Base-by-base conservation (phyloP, 2,329 filamentous ascomycete species). In the Penicillium psychrosexuale region DNA sequence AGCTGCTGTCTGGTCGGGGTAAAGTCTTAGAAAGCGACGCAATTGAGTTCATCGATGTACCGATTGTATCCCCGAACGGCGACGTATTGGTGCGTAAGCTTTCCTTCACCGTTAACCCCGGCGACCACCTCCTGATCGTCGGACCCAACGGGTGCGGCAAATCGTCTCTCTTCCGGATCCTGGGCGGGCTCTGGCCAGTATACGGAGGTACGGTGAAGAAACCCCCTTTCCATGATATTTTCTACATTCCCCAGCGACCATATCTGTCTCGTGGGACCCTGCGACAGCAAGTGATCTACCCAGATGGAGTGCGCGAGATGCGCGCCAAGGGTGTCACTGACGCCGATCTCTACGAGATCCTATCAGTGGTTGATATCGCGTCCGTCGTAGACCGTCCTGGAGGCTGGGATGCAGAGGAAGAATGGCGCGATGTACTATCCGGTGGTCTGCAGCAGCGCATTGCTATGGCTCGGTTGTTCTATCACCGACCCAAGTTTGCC, bases 101-200 rank as follows among this genome's bases (percentile, higher is more conserved):
- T 5, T 94, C 90, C 34, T 99, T 99, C 76, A 85, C 86, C 28
- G 90, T 99, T 59, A 84, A 86, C 53, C 87, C 88, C 1, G 91
- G 91, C 52, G 91, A 96, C 56, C 94, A 99, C 66, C 82, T 99
- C 7, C 84, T 99, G 36, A 94, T 99, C 39, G 90, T 97, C 39
- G 94, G 94, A 1, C 94, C 94, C 22, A 99, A 99, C 71, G 94
- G 94, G 36, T 99, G 94, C 72, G 94, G 94, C 39, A 99, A 99
- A 74, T 96, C 91, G 0, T 95, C 89, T 15, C 82, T 99, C 3
- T 99, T 99, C 83, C 87, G 94, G 36, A 99, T 99, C 63, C 83
- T 99, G 1, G 94, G 94, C 58, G 94, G 94, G 0, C 80, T 99
- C 3, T 99, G 94, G 94, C 94, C 94, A 15, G 94, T 97, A 12